phyloP scores from a whole-genome alignment of 2,329 filamentous ascomycete species.

The Alternaria rosae region DNA sequence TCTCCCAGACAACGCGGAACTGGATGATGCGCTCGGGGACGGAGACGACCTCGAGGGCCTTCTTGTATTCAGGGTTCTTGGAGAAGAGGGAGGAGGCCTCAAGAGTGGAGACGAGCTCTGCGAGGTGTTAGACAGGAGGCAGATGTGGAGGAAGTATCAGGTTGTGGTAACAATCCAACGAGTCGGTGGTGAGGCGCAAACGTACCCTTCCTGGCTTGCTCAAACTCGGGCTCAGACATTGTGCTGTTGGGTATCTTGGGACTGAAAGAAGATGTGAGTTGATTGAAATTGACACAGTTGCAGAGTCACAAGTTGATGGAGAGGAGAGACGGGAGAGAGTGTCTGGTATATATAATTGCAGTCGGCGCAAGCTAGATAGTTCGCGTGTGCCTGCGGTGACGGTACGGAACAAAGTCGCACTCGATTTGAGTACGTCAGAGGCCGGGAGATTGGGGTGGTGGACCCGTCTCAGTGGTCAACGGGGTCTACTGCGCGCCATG shows the following conservation, averaged over 20 bases:
- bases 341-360: conserved; percentile 42
- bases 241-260: conserved; percentile 22
- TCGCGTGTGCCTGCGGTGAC: conserved; percentile 22
- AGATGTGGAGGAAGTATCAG: background rate
- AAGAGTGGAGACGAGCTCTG: conserved; percentile 93
- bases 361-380: conserved; percentile 17
- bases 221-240: conserved; percentile 97
- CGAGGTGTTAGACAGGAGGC: conserved; percentile 17
- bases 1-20: conserved; percentile 97
- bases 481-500: conserved; percentile 21
- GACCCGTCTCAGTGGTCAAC: conserved; percentile 59
- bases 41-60: conserved; percentile 83
- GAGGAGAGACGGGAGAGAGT: conserved; percentile 16
- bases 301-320: conserved; percentile 12
- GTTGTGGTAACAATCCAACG: background rate
- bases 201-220: conserved; percentile 96
- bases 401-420: conserved; percentile 23
- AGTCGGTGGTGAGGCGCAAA: background rate
- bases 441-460: conserved; percentile 66
- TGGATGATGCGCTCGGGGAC: conserved; percentile 96
- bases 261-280: conserved; percentile 10
- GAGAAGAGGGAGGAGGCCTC: conserved; percentile 93
- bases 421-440: conserved; percentile 71
- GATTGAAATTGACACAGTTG: conserved; percentile 3
- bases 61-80: conserved; percentile 93